Base-by-base conservation (phyloP, 331 rosid genomes). In the Cydonia oblonga region DNA sequence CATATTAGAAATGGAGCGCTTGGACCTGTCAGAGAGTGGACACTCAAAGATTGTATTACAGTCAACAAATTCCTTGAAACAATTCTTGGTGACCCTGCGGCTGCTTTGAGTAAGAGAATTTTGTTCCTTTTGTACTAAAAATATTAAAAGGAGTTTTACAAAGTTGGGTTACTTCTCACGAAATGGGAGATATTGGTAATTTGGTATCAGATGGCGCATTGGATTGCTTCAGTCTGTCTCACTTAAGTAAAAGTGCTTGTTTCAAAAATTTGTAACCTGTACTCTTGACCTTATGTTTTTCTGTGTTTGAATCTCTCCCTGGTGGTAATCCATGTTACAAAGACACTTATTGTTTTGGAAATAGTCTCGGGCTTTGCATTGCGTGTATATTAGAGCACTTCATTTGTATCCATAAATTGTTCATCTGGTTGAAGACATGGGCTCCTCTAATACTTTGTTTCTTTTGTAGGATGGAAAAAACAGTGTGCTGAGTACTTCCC, bases 381-480 rank as follows among this genome's bases (percentile, higher is more conserved):
- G 38, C 42, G 22, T 54, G 63, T 52, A 13, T 29, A n/a, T 51
- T 6, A 16, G 71, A 42, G 58, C 38, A 4, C 24, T 44, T 67
- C 52, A 0, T n/a, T n/a, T n/a, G n/a, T n/a, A n/a, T n/a, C n/a
- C n/a, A n/a, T n/a, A n/a, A n/a, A n/a, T n/a, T n/a, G n/a, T n/a
- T n/a, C n/a, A n/a, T n/a, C n/a, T n/a, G n/a, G n/a, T n/a, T n/a
- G n/a, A n/a, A n/a, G n/a, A n/a, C n/a, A n/a, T n/a, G n/a, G n/a
- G n/a, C n/a, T n/a, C n/a, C n/a, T n/a, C n/a, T n/a, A n/a, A n/a
- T n/a, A n/a, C n/a, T n/a, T n/a, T n/a, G n/a, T n/a, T 38, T 38
- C 42, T 0, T 38, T 63, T 84, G 83, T 84, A 95, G 99, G 97
- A 82, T 95, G 97, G 99, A 91, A 91, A 80, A 80, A 70, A 56